Evolutionary conservation across 2,329 filamentous ascomycete species (phyloP), one percentile per base, ranked within the genome.

Genomic region (Thyridium curvatum): DNA sequence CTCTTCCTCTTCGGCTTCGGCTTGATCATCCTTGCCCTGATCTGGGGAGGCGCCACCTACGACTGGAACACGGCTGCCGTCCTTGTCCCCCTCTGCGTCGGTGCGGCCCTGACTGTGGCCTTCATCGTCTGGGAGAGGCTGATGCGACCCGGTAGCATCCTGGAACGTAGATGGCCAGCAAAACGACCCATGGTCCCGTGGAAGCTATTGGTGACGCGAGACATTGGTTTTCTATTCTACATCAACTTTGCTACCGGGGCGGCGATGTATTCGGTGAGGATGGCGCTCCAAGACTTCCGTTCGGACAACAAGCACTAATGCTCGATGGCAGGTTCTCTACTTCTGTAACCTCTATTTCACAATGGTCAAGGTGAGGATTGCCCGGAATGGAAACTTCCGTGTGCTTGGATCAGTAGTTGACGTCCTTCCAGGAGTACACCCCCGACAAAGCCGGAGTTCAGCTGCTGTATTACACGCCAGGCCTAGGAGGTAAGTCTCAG

Each of bases 341-440:
- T 86, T 84, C 48, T 75, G 82, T 47, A 77, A 75, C 13, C 69
- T 84, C 14, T 86, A 84, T 55, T 85, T 84, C 53, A 56, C 4
- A 30, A 51, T 49, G 18, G 55, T 55, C 38, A 58, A 52, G 45
- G 48, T 45, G 40, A 43, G 41, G 35, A 39, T 30, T 32, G 53
- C 37, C 29, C n/a, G n/a, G n/a, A 50, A 35, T 26, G 21, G 10
- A 26, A 26, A n/a, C n/a, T n/a, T n/a, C n/a, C n/a, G n/a, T 26
- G 10, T 26, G 21, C 21, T 10, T 26, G 21, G 21, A 6, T 10
- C 10, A 6, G 6, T 26, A 26, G 21, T 10, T 26, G 6, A 26
- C 21, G 10, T 6, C 8, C 7, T 29, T 16, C 3, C 26, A 42
- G 42, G 33, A 32, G 8, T 38, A 74, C 43, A 54, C 45, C 44